Evolutionary conservation across 345 rosid species (phyloP), one percentile per base, ranked within the genome.

Genomic region (Noccaea bulbosa): DNA sequence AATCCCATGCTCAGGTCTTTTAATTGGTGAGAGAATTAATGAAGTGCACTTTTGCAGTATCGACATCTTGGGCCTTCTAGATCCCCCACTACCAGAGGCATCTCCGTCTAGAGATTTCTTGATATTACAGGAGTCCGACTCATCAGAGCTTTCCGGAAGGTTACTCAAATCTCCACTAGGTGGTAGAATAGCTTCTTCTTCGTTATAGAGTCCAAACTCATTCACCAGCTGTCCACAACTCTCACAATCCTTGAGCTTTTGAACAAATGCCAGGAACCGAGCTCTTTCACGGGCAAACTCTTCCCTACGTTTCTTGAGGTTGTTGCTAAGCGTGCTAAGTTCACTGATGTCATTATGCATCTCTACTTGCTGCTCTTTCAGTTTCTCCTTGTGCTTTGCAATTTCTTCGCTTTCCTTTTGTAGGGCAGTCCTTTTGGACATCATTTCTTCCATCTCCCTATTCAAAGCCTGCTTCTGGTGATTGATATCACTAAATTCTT

Each of bases 311-410:
- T 75, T 82, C 69, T 80, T 80, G 74, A 90, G 87, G 74, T 80
- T 93, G 62, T 45, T 79, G 80, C 92, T 87, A 39, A 93, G 87
- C 51, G 61, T 51, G 59, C 73, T 80, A 70, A 93, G 92, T 78
- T 86, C 91, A 66, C 69, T 73, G 67, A 88, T 87, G 75, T 93
- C 98, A 66, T 83, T 85, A 30, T 58, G 86, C 81, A 90, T 81
- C 78, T 83, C 91, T 57, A 64, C 58, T 69, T 84, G 98, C 57
- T 90, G 89, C 51, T 73, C 82, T 51, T 75, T 78, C 43, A 90
- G 81, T 72, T 79, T 79, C 67, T 84, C 77, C 72, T 84, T 83
- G 80, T 86, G 81, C 58, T 74, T 38, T 57, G 81, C 80, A 72
- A 86, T 66, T 75, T 81, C 91, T 65, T 60, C 77, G 59, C 81